Percentiles rank a stretch among this genome's conserved stretches.
Evolutionary conservation across 805 yeast genomes (phyloP).

Genomic region (Cyberlindnera japonica): DNA sequence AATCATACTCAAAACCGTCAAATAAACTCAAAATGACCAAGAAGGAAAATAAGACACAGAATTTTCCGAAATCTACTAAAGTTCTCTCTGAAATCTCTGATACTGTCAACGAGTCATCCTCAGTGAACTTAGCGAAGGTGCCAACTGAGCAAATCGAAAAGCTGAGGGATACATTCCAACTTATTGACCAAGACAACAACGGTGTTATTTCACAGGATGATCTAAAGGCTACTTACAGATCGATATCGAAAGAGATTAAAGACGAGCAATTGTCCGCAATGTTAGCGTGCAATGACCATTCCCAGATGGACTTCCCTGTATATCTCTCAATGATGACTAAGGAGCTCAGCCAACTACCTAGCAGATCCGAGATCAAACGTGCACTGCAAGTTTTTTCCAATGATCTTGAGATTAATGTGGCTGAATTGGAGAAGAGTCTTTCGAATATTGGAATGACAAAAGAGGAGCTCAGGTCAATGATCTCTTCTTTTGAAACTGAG

Average conservation of each 20-base stretch:
- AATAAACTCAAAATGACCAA: conserved; percentile 3
- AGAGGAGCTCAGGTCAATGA: conserved; percentile 45
- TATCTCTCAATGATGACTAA: conserved; percentile 61
- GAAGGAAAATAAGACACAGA: conserved; percentile 5
- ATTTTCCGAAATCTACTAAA: not conserved
- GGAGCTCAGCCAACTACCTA: conserved; percentile 48
- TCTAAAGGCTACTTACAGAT: conserved; percentile 48
- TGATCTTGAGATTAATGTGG: conserved; percentile 45
- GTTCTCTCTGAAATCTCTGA: no score
- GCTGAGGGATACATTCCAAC: conserved; percentile 69
- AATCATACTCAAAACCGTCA: not conserved
- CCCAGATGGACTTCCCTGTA: conserved; percentile 51
- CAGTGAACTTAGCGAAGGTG: conserved; percentile 35
- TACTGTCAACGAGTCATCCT: no score
- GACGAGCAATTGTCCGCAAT: conserved; percentile 45
- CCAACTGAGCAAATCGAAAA: conserved; percentile 61
- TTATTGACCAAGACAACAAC: conserved; percentile 81
- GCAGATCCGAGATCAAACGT: conserved; percentile 48
- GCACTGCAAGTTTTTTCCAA: conserved; percentile 54
- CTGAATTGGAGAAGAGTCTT: conserved; percentile 47
- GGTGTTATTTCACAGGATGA: conserved; percentile 57
- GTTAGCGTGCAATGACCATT: conserved; percentile 35
- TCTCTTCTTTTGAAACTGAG: conserved; percentile 52
- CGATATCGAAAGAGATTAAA: conserved; percentile 44
- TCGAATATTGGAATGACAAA: conserved; percentile 38